Evolutionary conservation across 345 rosid species (phyloP), one percentile per base, ranked within the genome.

Genomic region (Rhodamnia rubescens): DNA sequence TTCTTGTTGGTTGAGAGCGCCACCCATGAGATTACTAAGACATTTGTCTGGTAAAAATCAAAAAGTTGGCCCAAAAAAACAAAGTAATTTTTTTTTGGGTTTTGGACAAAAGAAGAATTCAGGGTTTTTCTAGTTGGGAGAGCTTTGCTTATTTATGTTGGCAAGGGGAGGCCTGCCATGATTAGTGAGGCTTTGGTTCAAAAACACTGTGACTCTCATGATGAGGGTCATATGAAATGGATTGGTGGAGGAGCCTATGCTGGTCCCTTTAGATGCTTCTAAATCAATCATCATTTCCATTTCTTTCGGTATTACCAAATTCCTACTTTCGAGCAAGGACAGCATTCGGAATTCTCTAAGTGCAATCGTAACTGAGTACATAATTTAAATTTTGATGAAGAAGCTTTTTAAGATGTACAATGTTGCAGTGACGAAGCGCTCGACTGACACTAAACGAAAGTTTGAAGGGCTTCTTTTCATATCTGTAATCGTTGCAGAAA

Each of bases 1-100:
- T 61, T 90, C 84, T 88, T 74, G 95, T 90, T 90, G 89, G 88
- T 69, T 82, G 91, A 90, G 89, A 91, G 90, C 89, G 85, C 85
- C 86, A 85, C 88, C 93, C 94, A 89, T 83, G 90, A 89, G 93
- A 92, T 90, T 56, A 86, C 90, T 78, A 53, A 85, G 80, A 81
- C 59, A 55, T 83, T 81, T 85, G 85, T 89, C 57, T 88, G 50
- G 84, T 74, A 50, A 78, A 42, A n/a, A 29, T 8, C 3, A 74
- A 84, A 51, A 44, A 11, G 40, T 81, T 16, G 84, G 32, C 36
- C 44, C 44, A 3, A 40, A 47, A 58, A 55, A 61, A 47, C 15
- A 74, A 85, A 50, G 14, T 11, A 11, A 11, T 11, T 50, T 50
- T 11, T 50, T 50, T 50, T 50, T 50, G 2, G 2, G 51, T 50